These are phyloP conservation scores for Fusarium kyushuense DNA, from an alignment of 2,329 filamentous ascomycete species.

Conservation along the genomic window DNA sequence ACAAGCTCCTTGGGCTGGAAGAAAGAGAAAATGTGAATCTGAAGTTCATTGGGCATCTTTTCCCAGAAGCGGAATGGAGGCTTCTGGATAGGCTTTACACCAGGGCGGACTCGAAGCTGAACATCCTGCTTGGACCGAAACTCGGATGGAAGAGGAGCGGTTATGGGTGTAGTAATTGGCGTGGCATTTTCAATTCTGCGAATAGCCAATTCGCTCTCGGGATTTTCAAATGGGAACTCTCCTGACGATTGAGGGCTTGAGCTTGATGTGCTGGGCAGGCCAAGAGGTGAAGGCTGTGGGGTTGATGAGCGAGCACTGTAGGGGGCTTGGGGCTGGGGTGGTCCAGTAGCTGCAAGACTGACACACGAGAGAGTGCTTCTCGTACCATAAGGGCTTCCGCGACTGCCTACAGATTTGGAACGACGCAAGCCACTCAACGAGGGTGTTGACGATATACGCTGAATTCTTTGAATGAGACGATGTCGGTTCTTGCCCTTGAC, in stretches of 20 bases:
- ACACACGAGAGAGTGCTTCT: constrained; percentile 66
- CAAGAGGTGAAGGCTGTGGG: constrained; percentile 58
- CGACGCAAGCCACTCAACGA: constrained; percentile 75
- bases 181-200: constrained; percentile 67
- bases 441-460: constrained; percentile 85
- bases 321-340: constrained; percentile 48
- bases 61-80: constrained; percentile 77
- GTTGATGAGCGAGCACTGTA: constrained; percentile 49
- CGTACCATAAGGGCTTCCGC: constrained; percentile 74
- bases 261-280: constrained; percentile 52
- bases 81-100: constrained; percentile 46
- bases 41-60: constrained; percentile 84
- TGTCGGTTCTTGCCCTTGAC: constrained; percentile 75
- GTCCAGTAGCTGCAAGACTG: constrained; percentile 60
- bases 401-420: constrained; percentile 74
- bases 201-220: constrained; percentile 63
- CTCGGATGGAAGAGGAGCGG: constrained; percentile 73
- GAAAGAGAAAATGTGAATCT: constrained; percentile 80
- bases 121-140: constrained; percentile 59
- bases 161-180: constrained; percentile 56
- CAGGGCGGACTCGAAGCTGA: constrained; percentile 35
- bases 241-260: constrained; percentile 55
- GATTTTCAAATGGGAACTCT: constrained; percentile 57
- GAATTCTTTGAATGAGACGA: constrained; percentile 77
- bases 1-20: constrained; percentile 85